Evolutionary conservation across 108 stramenopile species (phyloP), one percentile per base, ranked within the genome.

Genomic region (Cyclotella distinguenda): DNA sequence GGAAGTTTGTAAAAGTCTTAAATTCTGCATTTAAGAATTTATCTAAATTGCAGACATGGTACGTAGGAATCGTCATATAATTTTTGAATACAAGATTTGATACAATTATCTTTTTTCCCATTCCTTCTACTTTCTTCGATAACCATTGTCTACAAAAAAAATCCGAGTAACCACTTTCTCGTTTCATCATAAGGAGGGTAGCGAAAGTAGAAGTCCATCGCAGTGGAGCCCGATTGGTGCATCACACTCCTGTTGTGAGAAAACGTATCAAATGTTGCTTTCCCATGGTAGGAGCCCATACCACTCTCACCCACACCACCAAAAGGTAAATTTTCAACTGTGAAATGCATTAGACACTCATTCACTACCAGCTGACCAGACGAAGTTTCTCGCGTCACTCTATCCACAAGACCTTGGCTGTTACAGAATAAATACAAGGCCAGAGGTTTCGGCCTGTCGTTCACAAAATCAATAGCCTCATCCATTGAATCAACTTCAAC

Each of bases 241-340:
- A 56, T 25, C 6, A 56, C 35, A 23, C 6, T 36, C 36, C 39
- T 38, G 12, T 4, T 18, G 68, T 93, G 92, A 10, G 88, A 82
- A 72, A 95, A 94, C n/a, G 82, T 50, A 33, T 88, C 83, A 64
- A 95, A 94, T 6, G 82, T 87, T 46, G 57, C 44, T 34, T 77
- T 80, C 1, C 94, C 92, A 40, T 82, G 74, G 56, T 83, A 90
- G 2, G 28, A 23, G 6, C 92, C 92, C 44, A 81, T 76, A 21
- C 96, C 96, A 56, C 75, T 77, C 8, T 65, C 52, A 1, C 94
- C 94, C 34, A 93, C 45, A 8, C 96, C 96, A 42, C 93, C 89
- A 67, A 95, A 84, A 13, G 90, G 93, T 9, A 83, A 54, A 18
- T 82, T 16, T 1, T 38, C 44, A 55, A 50, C 78, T 3, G 62